Conservation (phyloP, 2,329 filamentous ascomycete genomes). For the Hymenoscyphus infarciens region DNA sequence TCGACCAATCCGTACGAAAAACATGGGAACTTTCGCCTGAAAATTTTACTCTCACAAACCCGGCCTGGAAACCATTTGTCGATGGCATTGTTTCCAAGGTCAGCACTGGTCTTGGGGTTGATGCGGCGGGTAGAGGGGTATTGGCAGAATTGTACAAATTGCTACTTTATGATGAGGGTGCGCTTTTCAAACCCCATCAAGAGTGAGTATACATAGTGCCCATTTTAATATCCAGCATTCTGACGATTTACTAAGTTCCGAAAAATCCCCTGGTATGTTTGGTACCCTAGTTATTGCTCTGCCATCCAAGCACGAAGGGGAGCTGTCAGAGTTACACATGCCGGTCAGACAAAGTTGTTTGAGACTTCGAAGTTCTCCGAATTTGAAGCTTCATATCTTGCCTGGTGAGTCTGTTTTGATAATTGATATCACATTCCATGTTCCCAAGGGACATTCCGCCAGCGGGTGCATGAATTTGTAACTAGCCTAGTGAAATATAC, state of each 20-base stretch:
- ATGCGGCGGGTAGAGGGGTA: constrained; percentile 22
- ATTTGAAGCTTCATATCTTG: constrained; percentile 9
- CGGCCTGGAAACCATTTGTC: constrained; percentile 36
- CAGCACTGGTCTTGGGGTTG: constrained; percentile 35
- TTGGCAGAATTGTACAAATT: constrained; percentile 44
- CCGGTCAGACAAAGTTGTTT: constrained; percentile 31
- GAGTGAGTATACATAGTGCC: constrained; percentile 30
- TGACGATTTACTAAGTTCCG: constrained; percentile 30
- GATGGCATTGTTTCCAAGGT: constrained; percentile 28
- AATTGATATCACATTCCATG: no score
- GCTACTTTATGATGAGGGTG: constrained; percentile 48
- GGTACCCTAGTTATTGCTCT: constrained; percentile 50
- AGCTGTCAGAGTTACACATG: constrained; percentile 41
- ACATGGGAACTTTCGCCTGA: constrained; percentile 42
- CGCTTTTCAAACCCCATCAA: constrained; percentile 46
- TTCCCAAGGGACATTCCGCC: no score
- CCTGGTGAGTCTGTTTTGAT: no score
- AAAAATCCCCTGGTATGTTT: constrained; percentile 47
- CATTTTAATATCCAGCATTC: neutral
- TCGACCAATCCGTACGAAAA: constrained; percentile 41
- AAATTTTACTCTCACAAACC: constrained; percentile 39
- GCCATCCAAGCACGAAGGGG: constrained; percentile 48
- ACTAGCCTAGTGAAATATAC: no score
- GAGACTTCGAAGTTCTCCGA: constrained; percentile 9
- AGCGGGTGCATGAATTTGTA: no score